Conservation (phyloP, 129 eudicot genomes). For the Heracleum sosnowskyi region DNA sequence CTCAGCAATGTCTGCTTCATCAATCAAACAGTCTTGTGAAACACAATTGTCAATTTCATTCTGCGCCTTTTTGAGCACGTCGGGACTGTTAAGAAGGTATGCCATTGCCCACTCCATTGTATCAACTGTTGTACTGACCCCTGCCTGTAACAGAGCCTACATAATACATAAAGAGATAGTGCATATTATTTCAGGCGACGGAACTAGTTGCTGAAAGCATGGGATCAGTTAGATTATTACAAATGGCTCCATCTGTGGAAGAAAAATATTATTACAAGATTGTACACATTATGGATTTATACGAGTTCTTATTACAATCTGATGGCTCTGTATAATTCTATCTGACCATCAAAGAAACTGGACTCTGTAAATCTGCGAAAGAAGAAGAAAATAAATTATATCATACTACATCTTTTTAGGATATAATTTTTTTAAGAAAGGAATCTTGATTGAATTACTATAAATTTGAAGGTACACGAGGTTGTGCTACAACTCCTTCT, state of each 20-base stretch:
- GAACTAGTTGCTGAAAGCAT: not conserved
- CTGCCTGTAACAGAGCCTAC: constrained; percentile 32
- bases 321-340: too few species aligned
- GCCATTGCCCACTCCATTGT: constrained; percentile 43
- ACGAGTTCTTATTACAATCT: too few species aligned
- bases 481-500: too few species aligned
- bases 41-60: constrained; percentile 18
- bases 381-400: too few species aligned
- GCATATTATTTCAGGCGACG: not conserved
- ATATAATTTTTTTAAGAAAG: too few species aligned
- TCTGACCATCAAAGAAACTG: too few species aligned
- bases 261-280: not conserved
- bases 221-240: not conserved
- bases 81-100: constrained; percentile 27
- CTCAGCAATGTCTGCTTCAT: constrained; percentile 35
- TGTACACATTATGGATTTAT: not conserved
- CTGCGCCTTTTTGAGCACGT: constrained; percentile 24
- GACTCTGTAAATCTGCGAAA: too few species aligned
- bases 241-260: not conserved
- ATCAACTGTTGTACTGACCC: constrained; percentile 23
- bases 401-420: too few species aligned
- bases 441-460: too few species aligned
- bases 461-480: too few species aligned
- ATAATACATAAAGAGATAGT: not conserved
- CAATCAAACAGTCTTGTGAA: constrained; percentile 13